A percentile compares a stretch with the other conserved stretches of the same genome.
Evolutionary conservation across 1,139 yeast species (phyloP).

Genomic region (Saccharomyces hybrid): DNA sequence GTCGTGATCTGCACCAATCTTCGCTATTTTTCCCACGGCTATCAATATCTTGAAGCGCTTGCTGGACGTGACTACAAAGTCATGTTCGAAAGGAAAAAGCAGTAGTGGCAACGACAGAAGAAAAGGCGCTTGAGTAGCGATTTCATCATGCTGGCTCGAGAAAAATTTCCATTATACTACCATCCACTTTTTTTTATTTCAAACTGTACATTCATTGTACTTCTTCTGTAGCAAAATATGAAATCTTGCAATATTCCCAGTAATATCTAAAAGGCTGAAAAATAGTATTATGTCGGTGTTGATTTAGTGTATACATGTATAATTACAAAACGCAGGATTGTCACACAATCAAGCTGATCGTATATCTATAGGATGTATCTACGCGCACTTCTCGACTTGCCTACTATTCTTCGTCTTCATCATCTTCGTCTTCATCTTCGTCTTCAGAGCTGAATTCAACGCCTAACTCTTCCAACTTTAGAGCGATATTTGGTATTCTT

Average conservation of each 20-base stretch:
- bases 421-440: conserved; percentile 45
- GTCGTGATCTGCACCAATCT: neutral
- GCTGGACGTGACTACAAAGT: neutral
- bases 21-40: neutral
- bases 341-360: neutral
- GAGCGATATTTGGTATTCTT: conserved; percentile 52
- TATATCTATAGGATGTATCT: neutral
- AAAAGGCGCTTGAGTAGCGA: too few species aligned
- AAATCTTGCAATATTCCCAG: too few species aligned
- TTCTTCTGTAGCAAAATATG: too few species aligned
- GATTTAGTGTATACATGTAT: neutral
- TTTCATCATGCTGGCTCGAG: too few species aligned
- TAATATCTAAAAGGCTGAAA: too few species aligned
- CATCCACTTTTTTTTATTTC: too few species aligned
- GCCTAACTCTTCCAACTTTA: conserved; percentile 43
- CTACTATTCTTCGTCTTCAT: conserved; percentile 29
- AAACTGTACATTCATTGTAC: too few species aligned
- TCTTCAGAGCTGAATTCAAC: conserved; percentile 47
- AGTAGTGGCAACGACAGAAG: neutral
- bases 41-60: neutral
- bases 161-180: too few species aligned
- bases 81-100: neutral
- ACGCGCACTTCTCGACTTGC: neutral
- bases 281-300: neutral
- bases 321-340: neutral